These are phyloP conservation scores for Skeletonema grethae DNA, from an alignment of 108 stramenopile species.

Conservation along the genomic window DNA sequence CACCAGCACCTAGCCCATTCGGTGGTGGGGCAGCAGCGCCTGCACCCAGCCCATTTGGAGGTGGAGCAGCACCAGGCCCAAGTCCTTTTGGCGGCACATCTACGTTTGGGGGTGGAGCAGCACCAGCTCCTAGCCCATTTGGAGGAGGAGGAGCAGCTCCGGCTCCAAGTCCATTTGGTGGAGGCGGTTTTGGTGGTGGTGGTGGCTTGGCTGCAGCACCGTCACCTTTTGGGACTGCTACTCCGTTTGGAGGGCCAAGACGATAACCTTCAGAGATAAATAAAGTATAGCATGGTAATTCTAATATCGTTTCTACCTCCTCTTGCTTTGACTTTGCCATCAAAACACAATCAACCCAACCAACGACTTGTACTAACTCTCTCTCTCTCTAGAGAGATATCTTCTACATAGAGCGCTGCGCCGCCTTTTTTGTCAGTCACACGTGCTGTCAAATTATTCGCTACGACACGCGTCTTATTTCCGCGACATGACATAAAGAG, in stretches of 20 bases:
- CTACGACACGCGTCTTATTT: too few species aligned
- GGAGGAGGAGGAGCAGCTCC: background rate
- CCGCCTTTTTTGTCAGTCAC: too few species aligned
- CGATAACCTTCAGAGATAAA: slow-evolving; percentile 11
- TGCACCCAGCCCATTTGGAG: slow-evolving; percentile 14
- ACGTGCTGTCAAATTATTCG: too few species aligned
- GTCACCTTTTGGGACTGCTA: slow-evolving; percentile 15
- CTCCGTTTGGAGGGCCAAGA: slow-evolving; percentile 35
- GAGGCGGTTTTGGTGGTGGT: background rate
- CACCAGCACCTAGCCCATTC: slow-evolving; percentile 4
- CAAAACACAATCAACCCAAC: too few species aligned
- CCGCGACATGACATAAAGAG: too few species aligned
- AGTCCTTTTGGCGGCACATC: background rate
- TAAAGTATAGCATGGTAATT: background rate
- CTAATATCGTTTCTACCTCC: background rate
- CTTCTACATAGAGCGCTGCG: too few species aligned
- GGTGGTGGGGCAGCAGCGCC: background rate
- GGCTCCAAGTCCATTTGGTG: slow-evolving; percentile 10
- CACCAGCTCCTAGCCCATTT: slow-evolving; percentile 10
- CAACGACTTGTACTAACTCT: too few species aligned
- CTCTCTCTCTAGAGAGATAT: too few species aligned
- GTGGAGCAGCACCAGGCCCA: background rate
- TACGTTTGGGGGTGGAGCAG: background rate
- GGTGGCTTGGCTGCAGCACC: slow-evolving; percentile 9
- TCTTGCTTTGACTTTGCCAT: too few species aligned